Percentiles rank a stretch among this genome's conserved stretches.
Conservation (phyloP, 2,329 filamentous ascomycete genomes). For the Colletotrichum echinochloae region DNA sequence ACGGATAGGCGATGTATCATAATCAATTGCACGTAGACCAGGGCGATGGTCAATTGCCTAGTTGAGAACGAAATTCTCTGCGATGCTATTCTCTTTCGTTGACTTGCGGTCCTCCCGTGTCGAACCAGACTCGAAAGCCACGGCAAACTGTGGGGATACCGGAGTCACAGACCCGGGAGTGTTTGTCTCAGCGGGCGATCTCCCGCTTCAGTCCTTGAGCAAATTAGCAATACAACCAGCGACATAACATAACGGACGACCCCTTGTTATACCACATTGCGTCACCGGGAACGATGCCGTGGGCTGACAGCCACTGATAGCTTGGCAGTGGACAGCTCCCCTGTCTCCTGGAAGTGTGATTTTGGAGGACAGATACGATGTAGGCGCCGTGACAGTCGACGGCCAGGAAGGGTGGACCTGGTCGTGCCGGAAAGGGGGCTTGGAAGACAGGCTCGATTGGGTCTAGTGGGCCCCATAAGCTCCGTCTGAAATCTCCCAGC, state of each 20-base stretch:
- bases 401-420: constrained; percentile 18
- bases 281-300: not conserved
- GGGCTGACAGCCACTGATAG: not conserved
- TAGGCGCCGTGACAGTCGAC: not conserved
- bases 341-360: not conserved
- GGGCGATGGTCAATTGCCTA: not conserved
- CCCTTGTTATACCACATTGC: not conserved
- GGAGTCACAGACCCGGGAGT: constrained; percentile 13
- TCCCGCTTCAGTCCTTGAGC: constrained; percentile 16
- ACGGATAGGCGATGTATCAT: no score
- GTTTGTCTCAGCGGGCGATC: constrained; percentile 22
- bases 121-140: not conserved
- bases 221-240: constrained; percentile 22
- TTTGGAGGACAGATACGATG: no score
- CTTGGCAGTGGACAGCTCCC: not conserved
- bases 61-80: no score
- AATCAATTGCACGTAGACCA: not conserved
- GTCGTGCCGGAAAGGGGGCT: constrained; percentile 36
- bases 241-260: not conserved
- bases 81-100: not conserved
- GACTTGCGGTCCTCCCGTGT: not conserved
- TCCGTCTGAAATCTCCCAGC: constrained; percentile 39
- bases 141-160: not conserved
- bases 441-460: constrained; percentile 19
- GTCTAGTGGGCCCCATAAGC: constrained; percentile 28